Evolutionary conservation across 495 filamentous ascomycete species (phyloP).

Genomic region (Evernia prunastri): DNA sequence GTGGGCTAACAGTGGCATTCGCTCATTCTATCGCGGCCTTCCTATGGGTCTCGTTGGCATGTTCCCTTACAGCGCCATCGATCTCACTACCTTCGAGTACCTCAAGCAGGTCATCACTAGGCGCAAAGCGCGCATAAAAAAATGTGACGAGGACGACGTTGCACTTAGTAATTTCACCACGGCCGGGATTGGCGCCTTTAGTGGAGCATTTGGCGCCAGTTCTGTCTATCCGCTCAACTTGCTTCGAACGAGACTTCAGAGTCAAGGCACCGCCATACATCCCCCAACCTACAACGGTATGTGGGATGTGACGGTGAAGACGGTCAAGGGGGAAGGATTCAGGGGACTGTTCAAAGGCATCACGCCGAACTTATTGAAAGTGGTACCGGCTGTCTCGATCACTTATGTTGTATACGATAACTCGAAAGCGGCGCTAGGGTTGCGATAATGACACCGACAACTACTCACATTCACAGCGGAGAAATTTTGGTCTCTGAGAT

Average conservation of each 20-base stretch:
- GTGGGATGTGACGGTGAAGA: constrained; percentile 75
- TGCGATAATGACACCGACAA: constrained; percentile 44
- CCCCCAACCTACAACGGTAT: constrained; percentile 86
- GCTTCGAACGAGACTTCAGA: constrained; percentile 86
- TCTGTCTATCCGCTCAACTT: constrained; percentile 94
- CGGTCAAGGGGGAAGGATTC: constrained; percentile 73
- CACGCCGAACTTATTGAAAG: constrained; percentile 93
- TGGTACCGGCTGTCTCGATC: constrained; percentile 93
- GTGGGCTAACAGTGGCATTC: constrained; percentile 65
- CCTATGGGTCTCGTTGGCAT: constrained; percentile 90
- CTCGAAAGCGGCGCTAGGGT: constrained; percentile 67
- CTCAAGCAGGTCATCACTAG: constrained; percentile 67
- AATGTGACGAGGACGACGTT: constrained; percentile 82
- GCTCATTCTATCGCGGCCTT: constrained; percentile 83
- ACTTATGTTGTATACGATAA: constrained; percentile 98
- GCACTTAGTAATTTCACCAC: constrained; percentile 70
- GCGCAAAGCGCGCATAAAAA: constrained; percentile 60
- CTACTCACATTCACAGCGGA: not conserved
- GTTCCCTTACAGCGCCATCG: constrained; percentile 96
- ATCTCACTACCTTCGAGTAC: constrained; percentile 90
- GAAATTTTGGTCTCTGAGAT: not conserved
- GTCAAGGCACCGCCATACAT: constrained; percentile 87
- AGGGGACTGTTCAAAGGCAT: constrained; percentile 90
- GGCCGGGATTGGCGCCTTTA: constrained; percentile 77
- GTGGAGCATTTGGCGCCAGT: constrained; percentile 88